Conservation (phyloP, 176 grass and related monocot species). For the Musa acuminata region DNA sequence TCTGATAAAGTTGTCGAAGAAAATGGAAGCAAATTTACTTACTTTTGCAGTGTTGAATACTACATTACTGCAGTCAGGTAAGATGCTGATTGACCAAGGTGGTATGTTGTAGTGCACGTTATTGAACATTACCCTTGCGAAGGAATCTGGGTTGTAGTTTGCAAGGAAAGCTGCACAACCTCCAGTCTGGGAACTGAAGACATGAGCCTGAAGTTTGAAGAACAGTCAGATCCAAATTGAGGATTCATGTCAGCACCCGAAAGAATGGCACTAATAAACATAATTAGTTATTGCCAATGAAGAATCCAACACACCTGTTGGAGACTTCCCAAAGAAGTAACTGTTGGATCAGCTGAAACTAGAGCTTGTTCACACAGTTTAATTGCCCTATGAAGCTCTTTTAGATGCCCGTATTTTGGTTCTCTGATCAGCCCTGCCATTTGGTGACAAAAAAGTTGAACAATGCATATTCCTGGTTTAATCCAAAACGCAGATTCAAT, state of each 20-base stretch:
- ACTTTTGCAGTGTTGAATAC: slow-evolving; percentile 96
- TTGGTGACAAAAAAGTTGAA: not conserved
- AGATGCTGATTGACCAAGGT: slow-evolving; percentile 99
- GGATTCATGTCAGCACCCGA: not conserved
- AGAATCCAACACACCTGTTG: slow-evolving; percentile 47
- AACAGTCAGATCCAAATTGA: slow-evolving; percentile 3
- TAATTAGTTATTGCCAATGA: not conserved
- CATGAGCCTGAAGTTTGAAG: slow-evolving; percentile 54
- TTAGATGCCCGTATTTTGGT: slow-evolving; percentile 96
- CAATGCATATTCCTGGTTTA: not conserved
- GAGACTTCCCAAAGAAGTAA: slow-evolving; percentile 84
- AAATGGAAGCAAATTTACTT: slow-evolving; percentile 18
- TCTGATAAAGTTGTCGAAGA: not conserved
- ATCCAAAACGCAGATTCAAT: not conserved
- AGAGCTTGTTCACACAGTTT: slow-evolving; percentile 86
- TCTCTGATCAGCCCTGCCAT: slow-evolving; percentile 69
- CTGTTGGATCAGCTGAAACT: slow-evolving; percentile 76
- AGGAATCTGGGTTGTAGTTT: slow-evolving; percentile 81
- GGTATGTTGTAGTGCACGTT: slow-evolving; percentile 83
- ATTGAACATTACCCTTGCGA: slow-evolving; percentile 66
- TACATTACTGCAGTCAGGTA: slow-evolving; percentile 92
- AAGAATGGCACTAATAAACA: not conserved
- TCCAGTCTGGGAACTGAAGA: slow-evolving; percentile 60
- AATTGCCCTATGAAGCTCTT: slow-evolving; percentile 81
- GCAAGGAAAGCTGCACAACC: slow-evolving; percentile 81